phyloP scores from a whole-genome alignment of 257 asterid species.

The Ocimum tenuiflorum region DNA sequence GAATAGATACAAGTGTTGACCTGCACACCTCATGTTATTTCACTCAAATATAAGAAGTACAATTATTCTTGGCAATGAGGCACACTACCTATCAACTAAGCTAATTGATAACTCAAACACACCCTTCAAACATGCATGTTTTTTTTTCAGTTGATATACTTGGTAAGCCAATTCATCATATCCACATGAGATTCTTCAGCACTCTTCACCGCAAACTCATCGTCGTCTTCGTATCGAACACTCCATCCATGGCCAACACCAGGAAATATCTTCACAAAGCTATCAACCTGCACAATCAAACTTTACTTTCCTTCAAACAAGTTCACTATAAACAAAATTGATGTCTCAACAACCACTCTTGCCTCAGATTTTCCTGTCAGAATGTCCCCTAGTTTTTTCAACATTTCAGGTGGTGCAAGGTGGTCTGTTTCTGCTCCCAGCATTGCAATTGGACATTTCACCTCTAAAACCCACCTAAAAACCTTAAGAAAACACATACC shows the following conservation, averaged over 20 bases:
- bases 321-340: too few species aligned
- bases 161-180: conserved; percentile 49
- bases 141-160: conserved; percentile 37
- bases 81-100: too few species aligned
- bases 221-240: conserved; percentile 33
- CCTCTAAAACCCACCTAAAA: conserved; percentile 32
- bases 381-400: conserved; percentile 29
- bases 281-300: conserved; percentile 50
- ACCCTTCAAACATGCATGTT: too few species aligned
- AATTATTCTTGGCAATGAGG: too few species aligned
- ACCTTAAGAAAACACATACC: background rate
- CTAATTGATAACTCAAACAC: too few species aligned
- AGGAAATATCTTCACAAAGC: conserved; percentile 56
- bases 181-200: conserved; percentile 58
- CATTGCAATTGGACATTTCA: conserved; percentile 47
- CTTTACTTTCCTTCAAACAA: background rate
- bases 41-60: too few species aligned
- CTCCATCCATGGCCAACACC: conserved; percentile 70
- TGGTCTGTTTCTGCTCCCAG: conserved; percentile 57
- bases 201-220: conserved; percentile 39
- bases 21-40: too few species aligned
- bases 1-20: too few species aligned
- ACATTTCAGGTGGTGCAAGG: conserved; percentile 34
- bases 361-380: conserved; percentile 43
- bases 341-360: background rate